phyloP scores from a whole-genome alignment of 2,329 filamentous ascomycete species.

The Tolypocladium tropicale region DNA sequence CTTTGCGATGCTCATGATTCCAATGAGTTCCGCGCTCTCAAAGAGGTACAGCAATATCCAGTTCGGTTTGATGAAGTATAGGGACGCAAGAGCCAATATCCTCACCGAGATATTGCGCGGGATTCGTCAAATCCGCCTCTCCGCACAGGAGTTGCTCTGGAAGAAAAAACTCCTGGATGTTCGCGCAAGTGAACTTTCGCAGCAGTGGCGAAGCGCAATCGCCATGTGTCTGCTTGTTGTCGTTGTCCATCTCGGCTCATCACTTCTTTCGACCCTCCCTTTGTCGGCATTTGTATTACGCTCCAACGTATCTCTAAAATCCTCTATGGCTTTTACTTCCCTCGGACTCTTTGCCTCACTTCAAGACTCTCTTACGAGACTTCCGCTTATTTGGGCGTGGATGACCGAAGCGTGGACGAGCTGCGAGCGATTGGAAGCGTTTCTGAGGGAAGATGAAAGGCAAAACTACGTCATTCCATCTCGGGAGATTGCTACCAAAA shows the following conservation, averaged over 20 bases:
- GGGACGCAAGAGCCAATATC: not conserved
- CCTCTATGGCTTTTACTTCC: not conserved
- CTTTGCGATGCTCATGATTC: not conserved
- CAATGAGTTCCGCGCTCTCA: not conserved
- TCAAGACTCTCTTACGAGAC: not conserved
- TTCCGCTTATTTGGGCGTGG: not conserved
- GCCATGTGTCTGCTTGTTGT: conserved; percentile 1
- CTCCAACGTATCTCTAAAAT: not conserved
- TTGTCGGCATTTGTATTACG: not conserved
- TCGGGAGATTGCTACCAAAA: not conserved
- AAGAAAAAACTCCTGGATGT: not conserved
- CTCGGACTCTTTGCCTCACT: not conserved
- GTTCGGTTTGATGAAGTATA: not conserved
- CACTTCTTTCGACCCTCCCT: not conserved
- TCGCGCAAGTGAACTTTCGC: not conserved
- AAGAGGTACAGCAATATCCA: not conserved
- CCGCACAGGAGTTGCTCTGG: not conserved
- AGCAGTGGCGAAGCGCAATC: not conserved
- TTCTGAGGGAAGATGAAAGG: not conserved
- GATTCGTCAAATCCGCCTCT: not conserved
- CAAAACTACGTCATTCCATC: not conserved
- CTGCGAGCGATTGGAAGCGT: not conserved
- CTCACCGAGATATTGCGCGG: not conserved
- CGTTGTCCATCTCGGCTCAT: not conserved
- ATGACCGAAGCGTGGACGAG: not conserved